Percentiles rank a stretch among this genome's conserved stretches.
Conservation (phyloP, 1,139 yeast species). For the Nakaseomyces nivariensis region DNA sequence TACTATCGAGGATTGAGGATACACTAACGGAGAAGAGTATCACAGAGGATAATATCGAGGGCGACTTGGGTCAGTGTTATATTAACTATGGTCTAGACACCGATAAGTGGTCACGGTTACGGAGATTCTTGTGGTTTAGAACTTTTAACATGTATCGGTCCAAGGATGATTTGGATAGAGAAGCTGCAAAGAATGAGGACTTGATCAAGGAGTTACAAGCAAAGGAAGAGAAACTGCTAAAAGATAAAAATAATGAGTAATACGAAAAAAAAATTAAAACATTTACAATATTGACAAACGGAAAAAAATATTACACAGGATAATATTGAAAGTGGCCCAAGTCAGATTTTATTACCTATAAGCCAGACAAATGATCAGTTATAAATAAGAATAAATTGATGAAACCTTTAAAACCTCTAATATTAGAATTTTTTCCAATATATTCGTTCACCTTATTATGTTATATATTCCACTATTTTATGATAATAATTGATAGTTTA, state of each 20-base stretch:
- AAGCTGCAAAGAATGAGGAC: slow-evolving; percentile 28
- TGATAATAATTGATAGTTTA: not conserved
- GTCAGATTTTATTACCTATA: too few relatives aligned
- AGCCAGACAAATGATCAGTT: too few relatives aligned
- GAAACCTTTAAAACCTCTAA: too few relatives aligned
- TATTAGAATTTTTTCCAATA: too few relatives aligned
- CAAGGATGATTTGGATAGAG: slow-evolving; percentile 28
- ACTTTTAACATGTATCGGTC: slow-evolving; percentile 32
- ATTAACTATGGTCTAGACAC: slow-evolving; percentile 46
- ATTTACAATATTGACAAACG: too few relatives aligned
- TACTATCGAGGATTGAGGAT: slow-evolving; percentile 31
- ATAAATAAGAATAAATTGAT: too few relatives aligned
- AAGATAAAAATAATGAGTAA: not conserved
- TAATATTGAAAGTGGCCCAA: too few relatives aligned
- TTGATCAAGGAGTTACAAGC: slow-evolving; percentile 17
- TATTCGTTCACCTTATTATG: not conserved
- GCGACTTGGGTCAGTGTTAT: slow-evolving; percentile 41
- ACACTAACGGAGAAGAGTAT: slow-evolving; percentile 20
- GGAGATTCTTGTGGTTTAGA: slow-evolving; percentile 53
- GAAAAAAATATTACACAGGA: too few relatives aligned
- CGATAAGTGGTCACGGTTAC: slow-evolving; percentile 42
- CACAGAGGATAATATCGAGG: slow-evolving; percentile 38
- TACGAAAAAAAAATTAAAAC: not conserved
- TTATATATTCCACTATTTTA: not conserved
- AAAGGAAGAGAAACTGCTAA: slow-evolving; percentile 2